phyloP scores from a whole-genome alignment of 345 rosid genomes.

The Anastatica hierochuntica region DNA sequence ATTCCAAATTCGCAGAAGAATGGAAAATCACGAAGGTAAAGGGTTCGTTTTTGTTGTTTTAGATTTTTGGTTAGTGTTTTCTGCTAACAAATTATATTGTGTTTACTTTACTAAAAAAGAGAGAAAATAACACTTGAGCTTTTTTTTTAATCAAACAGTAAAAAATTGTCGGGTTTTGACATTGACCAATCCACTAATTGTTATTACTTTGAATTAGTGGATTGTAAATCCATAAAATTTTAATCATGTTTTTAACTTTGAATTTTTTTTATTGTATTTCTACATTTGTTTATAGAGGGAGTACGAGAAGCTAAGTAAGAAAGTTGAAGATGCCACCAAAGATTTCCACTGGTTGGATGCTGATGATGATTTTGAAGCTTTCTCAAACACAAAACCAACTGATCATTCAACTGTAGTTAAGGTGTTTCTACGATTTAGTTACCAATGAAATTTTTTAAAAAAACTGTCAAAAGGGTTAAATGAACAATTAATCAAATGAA shows the following conservation, averaged over 20 bases:
- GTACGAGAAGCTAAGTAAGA: conserved; percentile 36
- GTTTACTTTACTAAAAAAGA: too few relatives aligned
- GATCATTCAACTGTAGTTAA: conserved; percentile 52
- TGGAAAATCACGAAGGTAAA: neutral
- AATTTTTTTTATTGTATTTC: too few relatives aligned
- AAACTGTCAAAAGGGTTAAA: too few relatives aligned
- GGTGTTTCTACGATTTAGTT: conserved; percentile 26
- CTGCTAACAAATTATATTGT: neutral
- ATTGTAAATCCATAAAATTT: too few relatives aligned
- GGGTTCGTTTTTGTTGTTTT: neutral
- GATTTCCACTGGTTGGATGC: conserved; percentile 9
- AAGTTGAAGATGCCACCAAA: conserved; percentile 31
- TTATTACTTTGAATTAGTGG: too few relatives aligned
- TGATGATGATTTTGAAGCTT: conserved; percentile 32
- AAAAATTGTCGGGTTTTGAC: too few relatives aligned
- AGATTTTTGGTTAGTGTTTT: neutral
- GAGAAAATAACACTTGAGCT: too few relatives aligned
- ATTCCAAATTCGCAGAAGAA: neutral
- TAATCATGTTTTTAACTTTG: too few relatives aligned
- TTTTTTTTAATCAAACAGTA: too few relatives aligned
- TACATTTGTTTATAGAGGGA: conserved; percentile 33
- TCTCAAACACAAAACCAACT: conserved; percentile 23
- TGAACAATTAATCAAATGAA: too few relatives aligned
- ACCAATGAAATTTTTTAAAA: too few relatives aligned
- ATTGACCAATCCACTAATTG: too few relatives aligned